These are phyloP conservation scores for Sequoiadendron giganteum DNA, from an alignment of 75 land plant genomes.

Conservation along the genomic window DNA sequence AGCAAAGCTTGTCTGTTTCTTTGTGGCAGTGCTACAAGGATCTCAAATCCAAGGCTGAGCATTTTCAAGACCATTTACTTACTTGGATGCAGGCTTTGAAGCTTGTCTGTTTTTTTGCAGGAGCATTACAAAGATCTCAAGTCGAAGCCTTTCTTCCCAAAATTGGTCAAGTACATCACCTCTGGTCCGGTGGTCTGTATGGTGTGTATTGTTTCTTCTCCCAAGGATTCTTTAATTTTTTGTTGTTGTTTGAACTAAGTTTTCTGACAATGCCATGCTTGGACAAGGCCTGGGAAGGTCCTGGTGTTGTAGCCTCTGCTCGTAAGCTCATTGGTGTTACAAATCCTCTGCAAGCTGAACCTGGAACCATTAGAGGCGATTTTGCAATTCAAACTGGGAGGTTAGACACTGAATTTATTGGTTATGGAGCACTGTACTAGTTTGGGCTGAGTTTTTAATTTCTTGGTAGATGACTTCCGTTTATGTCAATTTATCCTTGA, in stretches of 20 bases:
- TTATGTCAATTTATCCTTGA: not conserved
- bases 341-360: conserved; percentile 96
- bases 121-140: conserved; percentile 94
- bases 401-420: conserved; percentile 19
- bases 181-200: conserved; percentile 99
- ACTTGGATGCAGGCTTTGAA: conserved; percentile 1
- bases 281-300: conserved; percentile 95
- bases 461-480: conserved; percentile 2
- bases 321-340: conserved; percentile 94
- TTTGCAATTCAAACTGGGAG: conserved; percentile 95
- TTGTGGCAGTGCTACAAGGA: conserved; percentile 89
- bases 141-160: conserved; percentile 75
- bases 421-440: not conserved
- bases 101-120: conserved; percentile 35
- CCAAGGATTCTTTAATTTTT: not conserved
- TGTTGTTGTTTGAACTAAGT: not conserved
- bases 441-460: not conserved
- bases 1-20: not conserved
- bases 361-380: conserved; percentile 99
- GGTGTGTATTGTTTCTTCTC: conserved; percentile 44
- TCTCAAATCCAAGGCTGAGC: conserved; percentile 52
- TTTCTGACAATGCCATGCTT: not conserved
- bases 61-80: conserved; percentile 4
- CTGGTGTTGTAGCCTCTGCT: conserved; percentile 95
- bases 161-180: conserved; percentile 80